Evolutionary conservation across 257 asterid genomes (phyloP), one percentile per base, ranked within the genome.

Genomic region (Phtheirospermum japonicum): DNA sequence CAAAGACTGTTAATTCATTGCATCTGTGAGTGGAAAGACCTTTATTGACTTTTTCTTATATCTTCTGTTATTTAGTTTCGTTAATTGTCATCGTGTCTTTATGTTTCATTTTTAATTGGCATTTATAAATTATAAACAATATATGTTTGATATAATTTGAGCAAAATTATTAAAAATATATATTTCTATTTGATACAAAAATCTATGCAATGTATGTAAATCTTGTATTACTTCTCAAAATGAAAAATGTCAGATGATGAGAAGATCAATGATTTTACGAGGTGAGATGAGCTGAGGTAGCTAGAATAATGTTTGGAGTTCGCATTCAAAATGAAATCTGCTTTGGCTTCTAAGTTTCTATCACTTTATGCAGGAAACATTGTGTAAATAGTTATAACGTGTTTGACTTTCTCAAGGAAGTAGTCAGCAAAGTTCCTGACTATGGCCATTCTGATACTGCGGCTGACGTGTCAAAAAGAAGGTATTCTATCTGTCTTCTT

Each of bases 1-100:
- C 94, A 20, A 85, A 85, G 71, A 85, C 94, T 71, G 94, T 85
- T 42, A 82, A 70, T 60, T 73, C 94, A 18, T 55, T 83, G 81
- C 94, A 85, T 68, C 62, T 85, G 94, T 85, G 77, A 85, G 89
- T 74, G 42, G 16, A 46, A 52, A 45, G 40, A 8, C n/a, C 52
- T 12, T 69, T 72, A 52, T 51, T 33, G 17, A 52, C 59, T 61
- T 58, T 50, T 45, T 57, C 57, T 64, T 45, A 7, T 58, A 19
- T 6, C 17, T 50, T 43, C 19, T 11, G 13, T 30, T 16, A 39
- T 58, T 51, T 23, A 43, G 9, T 52, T 51, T 49, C n/a, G 8
- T 56, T 40, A 28, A 40, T 58, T 12, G 50, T 23, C 33, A 52
- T 16, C 57, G 10, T 12, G 43, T 11, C 20, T 18, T 50, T 59